These are phyloP conservation scores for Penicillium hordei DNA, from an alignment of 2,329 filamentous ascomycete genomes.

Conservation along the genomic window DNA sequence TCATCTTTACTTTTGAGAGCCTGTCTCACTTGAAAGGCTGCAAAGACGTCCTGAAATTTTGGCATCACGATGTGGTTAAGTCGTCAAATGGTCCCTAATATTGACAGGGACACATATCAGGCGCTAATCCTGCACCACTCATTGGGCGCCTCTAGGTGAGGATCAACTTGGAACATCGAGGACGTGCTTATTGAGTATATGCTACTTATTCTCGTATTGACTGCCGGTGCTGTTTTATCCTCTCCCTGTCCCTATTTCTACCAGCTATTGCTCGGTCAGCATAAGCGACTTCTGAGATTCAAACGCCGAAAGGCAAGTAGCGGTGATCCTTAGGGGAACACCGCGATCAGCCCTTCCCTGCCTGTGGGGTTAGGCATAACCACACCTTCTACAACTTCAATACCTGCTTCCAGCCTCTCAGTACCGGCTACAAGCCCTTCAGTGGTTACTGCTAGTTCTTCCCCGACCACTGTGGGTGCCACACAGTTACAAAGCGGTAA, in stretches of 20 bases:
- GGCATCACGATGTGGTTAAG: neutral
- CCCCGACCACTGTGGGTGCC: neutral
- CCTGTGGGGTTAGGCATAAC: neutral
- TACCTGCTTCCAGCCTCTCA: neutral
- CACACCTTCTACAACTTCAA: neutral
- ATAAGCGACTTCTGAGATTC: neutral
- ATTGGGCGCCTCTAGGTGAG: neutral
- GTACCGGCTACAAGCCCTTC: neutral
- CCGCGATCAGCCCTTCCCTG: neutral
- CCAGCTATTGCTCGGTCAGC: neutral
- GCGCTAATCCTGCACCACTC: neutral
- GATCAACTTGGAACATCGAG: neutral
- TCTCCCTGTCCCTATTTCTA: too few relatives aligned
- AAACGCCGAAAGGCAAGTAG: neutral
- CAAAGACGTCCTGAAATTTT: too few relatives aligned
- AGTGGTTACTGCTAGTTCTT: neutral
- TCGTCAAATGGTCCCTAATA: neutral
- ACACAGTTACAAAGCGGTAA: neutral
- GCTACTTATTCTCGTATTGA: neutral
- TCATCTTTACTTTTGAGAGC: neutral
- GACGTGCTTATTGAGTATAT: neutral
- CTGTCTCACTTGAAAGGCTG: neutral
- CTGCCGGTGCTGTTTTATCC: neutral
- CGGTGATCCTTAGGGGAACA: neutral
- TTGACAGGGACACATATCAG: neutral